phyloP scores from a whole-genome alignment of 495 filamentous ascomycete species.

The Evernia prunastri region DNA sequence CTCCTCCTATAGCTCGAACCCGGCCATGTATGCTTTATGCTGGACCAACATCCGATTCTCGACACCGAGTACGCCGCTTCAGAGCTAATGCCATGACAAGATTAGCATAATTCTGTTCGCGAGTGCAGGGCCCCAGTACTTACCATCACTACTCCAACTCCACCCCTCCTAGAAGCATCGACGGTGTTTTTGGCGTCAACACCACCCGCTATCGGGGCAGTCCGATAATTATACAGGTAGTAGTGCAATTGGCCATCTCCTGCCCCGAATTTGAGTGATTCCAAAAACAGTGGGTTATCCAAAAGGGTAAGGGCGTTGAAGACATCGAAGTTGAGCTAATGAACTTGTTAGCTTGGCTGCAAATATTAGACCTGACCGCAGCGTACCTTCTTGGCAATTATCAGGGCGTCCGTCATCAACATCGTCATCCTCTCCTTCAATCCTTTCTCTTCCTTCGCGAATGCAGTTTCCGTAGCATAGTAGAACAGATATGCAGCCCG shows the following conservation, averaged over 20 bases:
- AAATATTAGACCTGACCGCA: constrained; percentile 10
- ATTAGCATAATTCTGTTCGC: background rate
- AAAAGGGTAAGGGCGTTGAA: constrained; percentile 92
- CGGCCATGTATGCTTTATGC: background rate
- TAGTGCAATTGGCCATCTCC: constrained; percentile 93
- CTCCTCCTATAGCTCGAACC: background rate
- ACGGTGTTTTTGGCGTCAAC: constrained; percentile 69
- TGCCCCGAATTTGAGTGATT: constrained; percentile 84
- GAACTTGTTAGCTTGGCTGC: constrained; percentile 13
- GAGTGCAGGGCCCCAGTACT: background rate
- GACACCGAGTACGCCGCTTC: background rate
- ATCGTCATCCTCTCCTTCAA: constrained; percentile 66
- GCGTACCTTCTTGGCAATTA: constrained; percentile 69
- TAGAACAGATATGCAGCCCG: constrained; percentile 93
- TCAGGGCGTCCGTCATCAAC: constrained; percentile 77
- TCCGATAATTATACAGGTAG: constrained; percentile 95
- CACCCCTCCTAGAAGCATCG: constrained; percentile 69
- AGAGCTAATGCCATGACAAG: background rate
- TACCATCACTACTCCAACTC: constrained; percentile 78
- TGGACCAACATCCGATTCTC: background rate
- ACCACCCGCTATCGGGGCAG: constrained; percentile 71
- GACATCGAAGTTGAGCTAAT: constrained; percentile 75
- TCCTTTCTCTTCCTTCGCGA: constrained; percentile 49
- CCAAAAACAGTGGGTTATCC: constrained; percentile 89
- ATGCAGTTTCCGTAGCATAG: constrained; percentile 81